These are phyloP conservation scores for Pythium scleroteichum DNA, from an alignment of 352 stramenopile genomes.

Conservation along the genomic window DNA sequence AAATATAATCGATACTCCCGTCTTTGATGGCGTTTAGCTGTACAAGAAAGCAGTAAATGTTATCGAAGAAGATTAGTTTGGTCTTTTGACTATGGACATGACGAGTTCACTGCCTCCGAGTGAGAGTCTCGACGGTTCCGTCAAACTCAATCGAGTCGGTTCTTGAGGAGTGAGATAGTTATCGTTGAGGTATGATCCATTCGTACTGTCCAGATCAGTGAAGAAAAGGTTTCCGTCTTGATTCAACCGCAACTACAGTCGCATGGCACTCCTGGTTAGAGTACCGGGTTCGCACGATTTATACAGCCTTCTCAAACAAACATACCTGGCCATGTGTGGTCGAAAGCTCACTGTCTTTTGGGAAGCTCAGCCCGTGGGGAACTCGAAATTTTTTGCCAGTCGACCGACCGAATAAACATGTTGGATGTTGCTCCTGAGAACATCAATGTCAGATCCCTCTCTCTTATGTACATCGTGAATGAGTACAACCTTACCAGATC, in stretches of 20 bases:
- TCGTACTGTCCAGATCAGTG: constrained; percentile 81
- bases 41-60: constrained; percentile 23
- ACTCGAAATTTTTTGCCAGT: constrained; percentile 78
- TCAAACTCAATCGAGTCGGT: constrained; percentile 42
- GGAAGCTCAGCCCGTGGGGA: constrained; percentile 70
- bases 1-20: constrained; percentile 23
- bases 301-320: background rate
- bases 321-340: constrained; percentile 75
- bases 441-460: background rate
- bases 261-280: too few species aligned
- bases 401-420: constrained; percentile 74
- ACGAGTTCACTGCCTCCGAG: constrained; percentile 58
- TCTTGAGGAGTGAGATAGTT: constrained; percentile 48
- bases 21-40: background rate
- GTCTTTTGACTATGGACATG: constrained; percentile 51
- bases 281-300: background rate
- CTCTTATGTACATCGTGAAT: too few species aligned
- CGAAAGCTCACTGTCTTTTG: constrained; percentile 79
- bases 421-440: constrained; percentile 35
- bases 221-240: constrained; percentile 59
- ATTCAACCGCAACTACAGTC: constrained; percentile 62
- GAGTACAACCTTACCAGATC: constrained; percentile 37
- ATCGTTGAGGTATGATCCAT: constrained; percentile 72
- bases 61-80: constrained; percentile 16
- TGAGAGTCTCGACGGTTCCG: constrained; percentile 47